Conservation (phyloP, 352 stramenopile genomes). For the Aphanomyces invadans region DNA sequence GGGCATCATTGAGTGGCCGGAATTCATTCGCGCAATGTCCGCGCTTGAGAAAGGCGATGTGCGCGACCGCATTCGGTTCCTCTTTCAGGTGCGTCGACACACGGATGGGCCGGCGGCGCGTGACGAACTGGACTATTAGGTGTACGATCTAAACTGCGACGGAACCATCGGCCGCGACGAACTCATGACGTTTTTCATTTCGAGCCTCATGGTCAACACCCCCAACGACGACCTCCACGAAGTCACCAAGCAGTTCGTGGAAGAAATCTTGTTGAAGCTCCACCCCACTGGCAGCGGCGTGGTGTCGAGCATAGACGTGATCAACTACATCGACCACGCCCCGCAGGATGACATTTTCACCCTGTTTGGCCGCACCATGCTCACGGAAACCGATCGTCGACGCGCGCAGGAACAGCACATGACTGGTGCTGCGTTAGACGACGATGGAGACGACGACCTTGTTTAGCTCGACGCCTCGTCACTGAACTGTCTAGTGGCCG, state of each 20-base stretch:
- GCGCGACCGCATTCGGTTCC: constrained; percentile 42
- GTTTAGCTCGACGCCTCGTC: not conserved
- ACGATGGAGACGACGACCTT: not conserved
- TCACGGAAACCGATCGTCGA: constrained; percentile 26
- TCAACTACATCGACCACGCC: constrained; percentile 42
- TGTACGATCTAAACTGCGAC: constrained; percentile 65
- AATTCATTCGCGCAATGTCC: constrained; percentile 64
- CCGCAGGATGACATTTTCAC: constrained; percentile 47
- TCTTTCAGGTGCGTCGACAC: constrained; percentile 41
- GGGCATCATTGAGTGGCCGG: constrained; percentile 54
- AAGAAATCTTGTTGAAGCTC: constrained; percentile 52
- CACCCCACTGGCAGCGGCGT: constrained; percentile 25
- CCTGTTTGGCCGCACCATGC: constrained; percentile 61
- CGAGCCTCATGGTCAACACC: constrained; percentile 39
- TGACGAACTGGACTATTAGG: not conserved
- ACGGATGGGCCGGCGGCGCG: not conserved
- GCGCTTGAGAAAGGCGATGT: constrained; percentile 55
- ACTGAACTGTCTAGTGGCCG: no score
- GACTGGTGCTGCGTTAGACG: not conserved
- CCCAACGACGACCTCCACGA: constrained; percentile 42
- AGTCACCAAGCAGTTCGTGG: constrained; percentile 47
- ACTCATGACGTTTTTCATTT: constrained; percentile 51
- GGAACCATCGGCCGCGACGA: constrained; percentile 51
- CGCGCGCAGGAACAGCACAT: not conserved
- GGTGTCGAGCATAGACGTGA: constrained; percentile 41